Percentiles rank a stretch among this genome's conserved stretches.
phyloP scores from a whole-genome alignment of 2,329 filamentous ascomycete species.

The Pseudofabraea citricarpa region DNA sequence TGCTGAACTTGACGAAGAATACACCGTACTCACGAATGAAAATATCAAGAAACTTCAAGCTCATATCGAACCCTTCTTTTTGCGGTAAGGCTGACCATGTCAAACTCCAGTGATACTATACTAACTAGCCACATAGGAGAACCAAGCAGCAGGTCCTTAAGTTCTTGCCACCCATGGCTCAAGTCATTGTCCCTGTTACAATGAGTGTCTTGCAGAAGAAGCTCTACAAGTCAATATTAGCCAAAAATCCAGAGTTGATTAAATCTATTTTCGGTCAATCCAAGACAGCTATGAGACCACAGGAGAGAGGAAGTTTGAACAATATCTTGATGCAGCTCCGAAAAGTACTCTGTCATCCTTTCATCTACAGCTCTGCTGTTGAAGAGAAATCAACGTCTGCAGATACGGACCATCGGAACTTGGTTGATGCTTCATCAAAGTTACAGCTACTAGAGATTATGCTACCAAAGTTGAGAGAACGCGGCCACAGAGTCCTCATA shows the following conservation, averaged over 20 bases:
- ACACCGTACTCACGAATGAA: constrained; percentile 72
- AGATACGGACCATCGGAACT: constrained; percentile 65
- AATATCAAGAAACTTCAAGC: constrained; percentile 78
- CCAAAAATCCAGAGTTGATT: constrained; percentile 85
- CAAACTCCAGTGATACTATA: neutral
- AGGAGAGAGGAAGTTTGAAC: constrained; percentile 76
- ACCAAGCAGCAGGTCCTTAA: constrained; percentile 89
- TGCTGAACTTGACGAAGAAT: constrained; percentile 68
- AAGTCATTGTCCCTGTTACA: constrained; percentile 92
- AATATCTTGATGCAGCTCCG: constrained; percentile 95
- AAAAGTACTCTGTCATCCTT: constrained; percentile 93
- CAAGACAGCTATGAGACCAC: constrained; percentile 52
- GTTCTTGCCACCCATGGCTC: constrained; percentile 87
- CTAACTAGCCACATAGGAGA: constrained; percentile 41
- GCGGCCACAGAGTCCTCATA: constrained; percentile 85
- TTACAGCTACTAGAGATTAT: constrained; percentile 78
- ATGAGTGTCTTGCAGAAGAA: constrained; percentile 94
- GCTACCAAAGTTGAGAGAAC: constrained; percentile 78
- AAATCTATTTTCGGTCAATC: constrained; percentile 74
- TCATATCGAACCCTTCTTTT: constrained; percentile 69
- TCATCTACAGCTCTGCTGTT: constrained; percentile 85
- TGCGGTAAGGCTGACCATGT: constrained; percentile 34
- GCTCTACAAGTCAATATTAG: constrained; percentile 87
- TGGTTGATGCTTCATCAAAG: constrained; percentile 89
- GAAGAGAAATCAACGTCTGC: constrained; percentile 71